Evolutionary conservation across 2,329 filamentous ascomycete genomes (phyloP), one percentile per base, ranked within the genome.

Genomic region (Claviceps paspali): DNA sequence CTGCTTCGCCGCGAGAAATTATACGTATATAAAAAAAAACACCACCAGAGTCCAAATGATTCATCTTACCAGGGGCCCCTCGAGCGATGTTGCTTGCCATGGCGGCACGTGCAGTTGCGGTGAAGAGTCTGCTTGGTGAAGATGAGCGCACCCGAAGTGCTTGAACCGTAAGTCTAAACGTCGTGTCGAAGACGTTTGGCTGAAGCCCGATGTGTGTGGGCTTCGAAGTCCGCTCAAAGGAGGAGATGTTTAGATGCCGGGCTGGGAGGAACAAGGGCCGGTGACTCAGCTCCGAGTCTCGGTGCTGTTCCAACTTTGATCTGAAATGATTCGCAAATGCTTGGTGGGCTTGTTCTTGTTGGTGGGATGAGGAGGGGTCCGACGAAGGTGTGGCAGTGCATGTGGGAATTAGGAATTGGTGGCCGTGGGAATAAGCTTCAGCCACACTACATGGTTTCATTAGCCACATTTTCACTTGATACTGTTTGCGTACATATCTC

Each of bases 51-150:
- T 8, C 12, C 11, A 29, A 18, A n/a, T 18, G 17, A 38, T 14
- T 19, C 8, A n/a, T 32, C 54, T 37, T 48, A 60, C 56, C 54
- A 37, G 51, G 53, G 43, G 50, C 67, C 48, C 63, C 63, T 51
- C 61, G 60, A 39, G 60, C 66, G 49, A 65, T 65, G 55, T 76
- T 73, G 44, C 67, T 68, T 50, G 73, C 71, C 73, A 76, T 76
- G 52, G 57, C 67, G 51, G 62, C 59, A 55, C 58, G 61, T 54
- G 57, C 54, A 48, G 51, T 55, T 29, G 50, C 38, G 26, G 30
- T 53, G 37, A 59, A 55, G 44, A 51, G 57, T 60, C 59, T 56
- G 60, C 59, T 61, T 52, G 61, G 61, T 45, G 61, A 65, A 59
- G 64, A 55, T 55, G 66, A 65, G 60, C 68, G 70, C 70, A 71